These are phyloP conservation scores for Pythium aristosporum DNA, from an alignment of 352 stramenopile species.

Conservation along the genomic window DNA sequence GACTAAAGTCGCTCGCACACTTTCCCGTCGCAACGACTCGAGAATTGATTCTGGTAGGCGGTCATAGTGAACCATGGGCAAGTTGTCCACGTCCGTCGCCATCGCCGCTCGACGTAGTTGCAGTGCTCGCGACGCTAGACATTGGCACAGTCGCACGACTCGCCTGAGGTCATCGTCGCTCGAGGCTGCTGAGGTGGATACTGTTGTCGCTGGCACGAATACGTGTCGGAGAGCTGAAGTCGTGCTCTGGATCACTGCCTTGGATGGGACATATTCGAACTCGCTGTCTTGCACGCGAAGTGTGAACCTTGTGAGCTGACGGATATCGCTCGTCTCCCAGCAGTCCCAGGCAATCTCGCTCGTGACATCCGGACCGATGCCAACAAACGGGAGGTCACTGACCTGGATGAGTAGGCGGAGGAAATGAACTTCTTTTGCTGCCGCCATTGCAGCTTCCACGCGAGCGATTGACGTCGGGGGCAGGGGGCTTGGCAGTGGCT, in stretches of 20 bases:
- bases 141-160: conserved; percentile 53
- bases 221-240: not conserved
- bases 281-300: conserved; percentile 24
- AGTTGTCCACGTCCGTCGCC: conserved; percentile 29
- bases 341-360: conserved; percentile 42
- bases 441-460: not conserved
- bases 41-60: conserved; percentile 43
- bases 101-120: conserved; percentile 52
- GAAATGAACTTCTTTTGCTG: conserved; percentile 17
- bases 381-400: conserved; percentile 41
- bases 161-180: conserved; percentile 11
- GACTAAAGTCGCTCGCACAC: conserved; percentile 15
- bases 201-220: not conserved
- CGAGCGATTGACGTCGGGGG: not conserved
- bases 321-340: conserved; percentile 44
- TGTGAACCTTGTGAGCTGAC: conserved; percentile 38
- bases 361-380: conserved; percentile 20
- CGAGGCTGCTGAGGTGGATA: not conserved
- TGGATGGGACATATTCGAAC: conserved; percentile 15
- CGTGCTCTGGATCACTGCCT: conserved; percentile 9
- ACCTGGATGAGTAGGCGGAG: conserved; percentile 51
- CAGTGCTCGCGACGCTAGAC: conserved; percentile 45
- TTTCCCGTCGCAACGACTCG: conserved; percentile 32
- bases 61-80: conserved; percentile 60
- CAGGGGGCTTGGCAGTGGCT: not conserved